These are phyloP conservation scores for Ceratobasidium sp. DNA, from an alignment of 1,284 basidiomycete genomes.

Conservation along the genomic window DNA sequence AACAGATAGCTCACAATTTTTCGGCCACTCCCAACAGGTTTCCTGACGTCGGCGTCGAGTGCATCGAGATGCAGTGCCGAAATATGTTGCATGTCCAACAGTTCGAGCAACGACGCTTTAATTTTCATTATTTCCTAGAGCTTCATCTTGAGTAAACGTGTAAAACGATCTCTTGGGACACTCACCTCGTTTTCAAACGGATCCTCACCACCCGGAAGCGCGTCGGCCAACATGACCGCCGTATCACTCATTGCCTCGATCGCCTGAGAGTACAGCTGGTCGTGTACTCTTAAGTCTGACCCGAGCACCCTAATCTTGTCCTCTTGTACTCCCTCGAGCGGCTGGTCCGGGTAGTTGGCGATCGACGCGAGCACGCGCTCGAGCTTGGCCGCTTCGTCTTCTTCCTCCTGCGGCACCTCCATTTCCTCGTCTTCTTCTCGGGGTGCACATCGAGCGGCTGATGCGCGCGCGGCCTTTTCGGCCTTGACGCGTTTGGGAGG, in stretches of 20 bases:
- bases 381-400: constrained; percentile 62
- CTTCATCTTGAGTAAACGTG: neutral
- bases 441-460: neutral
- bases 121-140: constrained; percentile 69
- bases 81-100: constrained; percentile 74
- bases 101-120: constrained; percentile 72
- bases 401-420: constrained; percentile 55
- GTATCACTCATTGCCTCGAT: constrained; percentile 42
- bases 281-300: constrained; percentile 38
- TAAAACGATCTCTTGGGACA: constrained; percentile 52
- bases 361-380: constrained; percentile 58
- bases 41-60: constrained; percentile 66
- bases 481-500: constrained; percentile 24
- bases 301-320: constrained; percentile 31
- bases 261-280: constrained; percentile 39
- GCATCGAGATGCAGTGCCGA: constrained; percentile 68
- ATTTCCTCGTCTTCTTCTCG: constrained; percentile 58
- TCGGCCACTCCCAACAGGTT: constrained; percentile 67
- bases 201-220: constrained; percentile 70
- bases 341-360: constrained; percentile 71
- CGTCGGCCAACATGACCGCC: constrained; percentile 65
- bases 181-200: constrained; percentile 65
- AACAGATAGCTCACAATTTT: constrained; percentile 66
- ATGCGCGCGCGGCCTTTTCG: constrained; percentile 23
- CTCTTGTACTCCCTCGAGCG: constrained; percentile 59